These are phyloP conservation scores for Pseudogymnoascus sp. DNA, from an alignment of 2,329 filamentous ascomycete genomes.

Conservation along the genomic window DNA sequence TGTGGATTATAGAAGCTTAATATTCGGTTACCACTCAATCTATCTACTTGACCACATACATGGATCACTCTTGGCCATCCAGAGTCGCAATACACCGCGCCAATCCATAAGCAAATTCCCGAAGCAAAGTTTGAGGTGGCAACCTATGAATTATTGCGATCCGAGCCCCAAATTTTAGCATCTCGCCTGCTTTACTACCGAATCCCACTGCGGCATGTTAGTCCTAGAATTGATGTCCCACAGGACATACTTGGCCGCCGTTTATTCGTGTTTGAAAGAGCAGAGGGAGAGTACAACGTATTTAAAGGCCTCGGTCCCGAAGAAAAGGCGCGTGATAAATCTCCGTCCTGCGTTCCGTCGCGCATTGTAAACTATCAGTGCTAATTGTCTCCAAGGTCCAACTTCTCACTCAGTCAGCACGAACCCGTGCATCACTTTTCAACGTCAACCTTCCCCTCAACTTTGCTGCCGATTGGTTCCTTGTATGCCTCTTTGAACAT, in stretches of 20 bases:
- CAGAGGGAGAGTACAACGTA: constrained; percentile 16
- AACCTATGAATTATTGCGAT: constrained; percentile 17
- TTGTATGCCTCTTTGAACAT: constrained; percentile 22
- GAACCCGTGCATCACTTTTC: background rate
- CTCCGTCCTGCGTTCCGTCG: constrained; percentile 8
- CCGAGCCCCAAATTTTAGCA: constrained; percentile 16
- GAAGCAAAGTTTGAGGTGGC: constrained; percentile 20
- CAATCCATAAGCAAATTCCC: constrained; percentile 14
- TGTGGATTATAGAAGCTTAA: background rate
- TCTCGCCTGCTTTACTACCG: constrained; percentile 20
- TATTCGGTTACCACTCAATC: background rate
- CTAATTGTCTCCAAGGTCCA: background rate
- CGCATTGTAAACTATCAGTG: background rate
- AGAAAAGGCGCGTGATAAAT: background rate
- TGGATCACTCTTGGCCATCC: background rate
- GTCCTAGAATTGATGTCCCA: constrained; percentile 10
- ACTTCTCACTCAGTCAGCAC: background rate
- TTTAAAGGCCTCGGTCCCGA: background rate
- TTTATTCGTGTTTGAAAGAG: constrained; percentile 7
- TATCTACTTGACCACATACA: background rate
- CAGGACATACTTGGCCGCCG: constrained; percentile 1
- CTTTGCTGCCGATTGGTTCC: constrained; percentile 17
- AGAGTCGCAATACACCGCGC: background rate
- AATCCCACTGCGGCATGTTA: constrained; percentile 12
- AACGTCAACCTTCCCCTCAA: background rate